Percentiles rank a stretch among this genome's conserved stretches.
Conservation (phyloP, 75 land plant genomes). For the Sequoiadendron giganteum region DNA sequence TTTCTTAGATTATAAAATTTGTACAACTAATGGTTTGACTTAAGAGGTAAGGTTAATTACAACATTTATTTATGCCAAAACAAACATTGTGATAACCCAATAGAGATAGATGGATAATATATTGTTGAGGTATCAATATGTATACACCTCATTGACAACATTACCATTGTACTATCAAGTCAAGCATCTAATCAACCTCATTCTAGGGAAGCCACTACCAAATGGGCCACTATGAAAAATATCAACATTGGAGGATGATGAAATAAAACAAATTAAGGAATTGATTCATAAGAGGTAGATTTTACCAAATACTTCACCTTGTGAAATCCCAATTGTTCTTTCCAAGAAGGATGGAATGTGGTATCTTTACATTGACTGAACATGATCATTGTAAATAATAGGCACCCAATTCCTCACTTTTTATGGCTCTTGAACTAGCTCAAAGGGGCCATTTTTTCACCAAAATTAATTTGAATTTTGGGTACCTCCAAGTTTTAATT, state of each 20-base stretch:
- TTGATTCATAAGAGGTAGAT: neutral
- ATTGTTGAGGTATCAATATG: neutral
- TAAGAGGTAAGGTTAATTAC: neutral
- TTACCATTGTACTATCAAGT: neutral
- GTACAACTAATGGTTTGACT: neutral
- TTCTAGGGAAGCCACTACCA: too few relatives aligned
- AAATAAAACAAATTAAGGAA: neutral
- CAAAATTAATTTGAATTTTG: neutral
- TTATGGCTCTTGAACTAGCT: neutral
- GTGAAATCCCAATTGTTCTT: neutral
- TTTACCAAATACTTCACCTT: neutral
- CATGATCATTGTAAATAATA: neutral
- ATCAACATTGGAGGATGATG: neutral
- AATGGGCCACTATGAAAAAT: neutral
- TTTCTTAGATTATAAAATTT: neutral
- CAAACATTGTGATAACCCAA: neutral
- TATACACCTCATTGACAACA: neutral
- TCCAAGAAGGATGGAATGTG: neutral
- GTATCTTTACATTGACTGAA: neutral
- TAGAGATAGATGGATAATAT: neutral
- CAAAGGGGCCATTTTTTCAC: neutral
- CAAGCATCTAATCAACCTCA: neutral
- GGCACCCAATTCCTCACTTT: neutral
- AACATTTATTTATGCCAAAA: neutral
- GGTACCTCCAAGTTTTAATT: neutral